Base-by-base conservation (phyloP, 2,329 filamentous ascomycete species). In the Zalaria sp. region DNA sequence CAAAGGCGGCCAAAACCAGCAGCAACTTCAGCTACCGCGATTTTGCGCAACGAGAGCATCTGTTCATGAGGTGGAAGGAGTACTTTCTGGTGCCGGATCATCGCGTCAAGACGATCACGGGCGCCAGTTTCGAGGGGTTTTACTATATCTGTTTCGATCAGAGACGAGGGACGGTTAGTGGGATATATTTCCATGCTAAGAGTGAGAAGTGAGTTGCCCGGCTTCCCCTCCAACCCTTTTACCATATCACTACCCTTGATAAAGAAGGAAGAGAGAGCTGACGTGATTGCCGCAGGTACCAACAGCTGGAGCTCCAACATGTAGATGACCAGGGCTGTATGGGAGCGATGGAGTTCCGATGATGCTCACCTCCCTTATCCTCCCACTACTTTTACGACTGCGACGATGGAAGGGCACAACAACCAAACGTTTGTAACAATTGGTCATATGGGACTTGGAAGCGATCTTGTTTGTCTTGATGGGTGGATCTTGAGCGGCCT, bases 91-190 rank as follows among this genome's bases (percentile, higher is more conserved):
- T 98, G 1, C 91, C 91, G 1, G 88, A 98, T 55, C 91, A 98
- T 59, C 77, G 84, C 10, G 87, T 96, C 18, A 76, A 81, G 46
- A 93, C 84, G 7, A 94, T 98, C 47, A 83, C 79, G 29, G 91
- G 91, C 11, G 91, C 91, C 5, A 96, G 89, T 56, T 98, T 96
- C 46, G 91, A 98, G 57, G 91, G 91, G 0, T 98, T 98, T 59
- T 98, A 96, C 60, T 98, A 98, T 57, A 96, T 98, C 51, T 95
- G 88, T 66, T 96, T 96, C 67, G 94, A 96, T 61, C 89, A 96
- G 63, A 68, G 86, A 38, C 75, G 80, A 48, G 91, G 89, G 5
- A 80, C 75, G 48, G 83, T 98, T 34, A 88, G 79, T 56, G 91
- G 91, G 11, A 94, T 96, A 44, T 98, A 98, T 64, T 98, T 94